Conservation (phyloP, 2,329 filamentous ascomycete species). For the Helminthosporium solani region DNA sequence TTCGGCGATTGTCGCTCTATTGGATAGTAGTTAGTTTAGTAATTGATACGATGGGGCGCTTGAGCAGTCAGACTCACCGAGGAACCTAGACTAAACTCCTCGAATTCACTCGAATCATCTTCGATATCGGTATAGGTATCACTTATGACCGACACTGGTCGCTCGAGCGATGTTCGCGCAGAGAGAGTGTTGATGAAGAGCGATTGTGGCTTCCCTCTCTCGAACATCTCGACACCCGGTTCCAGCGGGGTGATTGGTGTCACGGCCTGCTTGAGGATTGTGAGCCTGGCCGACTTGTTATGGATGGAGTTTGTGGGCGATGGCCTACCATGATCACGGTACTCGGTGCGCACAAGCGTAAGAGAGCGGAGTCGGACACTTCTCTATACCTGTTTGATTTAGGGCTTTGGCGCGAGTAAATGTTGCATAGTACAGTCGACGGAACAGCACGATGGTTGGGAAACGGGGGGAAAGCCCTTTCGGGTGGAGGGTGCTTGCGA, state of each 20-base stretch:
- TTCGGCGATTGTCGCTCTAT: conserved; percentile 63
- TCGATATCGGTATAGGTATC: conserved; percentile 78
- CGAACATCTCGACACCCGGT: conserved; percentile 51
- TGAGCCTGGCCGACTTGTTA: conserved; percentile 19
- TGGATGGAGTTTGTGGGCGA: conserved; percentile 8
- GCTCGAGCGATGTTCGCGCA: conserved; percentile 46
- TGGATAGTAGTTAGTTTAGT: conserved; percentile 29
- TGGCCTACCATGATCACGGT: conserved; percentile 40
- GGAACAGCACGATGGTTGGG: conserved; percentile 33
- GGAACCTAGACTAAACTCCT: conserved; percentile 57
- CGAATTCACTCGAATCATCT: conserved; percentile 51
- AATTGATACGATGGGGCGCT: conserved; percentile 4
- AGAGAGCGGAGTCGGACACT: conserved; percentile 6
- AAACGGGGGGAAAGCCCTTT: conserved; percentile 42
- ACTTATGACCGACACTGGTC: conserved; percentile 70
- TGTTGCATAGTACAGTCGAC: conserved; percentile 35
- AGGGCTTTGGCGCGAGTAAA: conserved; percentile 20
- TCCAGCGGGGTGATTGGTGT: conserved; percentile 48
- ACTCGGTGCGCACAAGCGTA: conserved; percentile 21
- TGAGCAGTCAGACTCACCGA: conserved; percentile 63
- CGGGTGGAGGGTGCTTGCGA: conserved; percentile 45
- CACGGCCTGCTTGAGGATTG: conserved; percentile 44
- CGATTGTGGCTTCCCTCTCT: conserved; percentile 51
- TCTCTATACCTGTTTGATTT: conserved; percentile 20
- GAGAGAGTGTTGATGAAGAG: conserved; percentile 56